Evolutionary conservation across 2,329 filamentous ascomycete genomes (phyloP), one percentile per base, ranked within the genome.

Genomic region (Colletotrichum limetticola): DNA sequence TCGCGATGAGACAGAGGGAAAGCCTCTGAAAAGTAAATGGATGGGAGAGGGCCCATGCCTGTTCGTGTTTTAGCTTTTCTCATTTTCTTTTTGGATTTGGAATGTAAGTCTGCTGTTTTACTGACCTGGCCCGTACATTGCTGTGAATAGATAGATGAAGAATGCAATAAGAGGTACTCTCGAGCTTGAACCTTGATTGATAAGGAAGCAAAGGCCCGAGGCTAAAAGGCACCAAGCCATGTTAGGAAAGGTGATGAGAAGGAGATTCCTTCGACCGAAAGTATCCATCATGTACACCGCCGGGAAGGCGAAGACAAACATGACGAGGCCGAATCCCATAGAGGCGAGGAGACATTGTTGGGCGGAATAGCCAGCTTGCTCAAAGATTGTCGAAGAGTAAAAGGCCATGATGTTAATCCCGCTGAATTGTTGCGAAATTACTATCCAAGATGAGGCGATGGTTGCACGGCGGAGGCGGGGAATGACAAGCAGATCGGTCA

Each of bases 281-380:
- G 84, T 88, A 74, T 91, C 89, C 75, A 91, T 91, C 4, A 88
- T 89, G 85, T 85, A 91, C 46, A 91, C 80, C 1, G 89, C 89
- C 0, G 89, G 89, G 72, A 86, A 87, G 1, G 89, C 88, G 75
- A 91, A 91, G 60, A 90, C 57, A 74, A 90, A 91, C 74, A 88
- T 90, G 67, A 90, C 83, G 0, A 91, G 79, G 3, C 90, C 90
- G 72, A 90, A 91, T 0, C 89, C 89, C 76, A 86, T 87, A 0
- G 88, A 89, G 0, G 87, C 89, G 22, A 90, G 80, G n/a, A 91
- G 79, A 6, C 85, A 76, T 56, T 82, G 76, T 22, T 79, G 80
- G 19, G 79, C 68, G 4, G 80, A 82, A n/a, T 84, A 83, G 1
- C 85, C 86, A 2, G 84, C 86, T 32, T 87, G 77, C 4, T 79